These are phyloP conservation scores for Termitomyces sp. DNA, from an alignment of 768 basidiomycete species.

Conservation along the genomic window DNA sequence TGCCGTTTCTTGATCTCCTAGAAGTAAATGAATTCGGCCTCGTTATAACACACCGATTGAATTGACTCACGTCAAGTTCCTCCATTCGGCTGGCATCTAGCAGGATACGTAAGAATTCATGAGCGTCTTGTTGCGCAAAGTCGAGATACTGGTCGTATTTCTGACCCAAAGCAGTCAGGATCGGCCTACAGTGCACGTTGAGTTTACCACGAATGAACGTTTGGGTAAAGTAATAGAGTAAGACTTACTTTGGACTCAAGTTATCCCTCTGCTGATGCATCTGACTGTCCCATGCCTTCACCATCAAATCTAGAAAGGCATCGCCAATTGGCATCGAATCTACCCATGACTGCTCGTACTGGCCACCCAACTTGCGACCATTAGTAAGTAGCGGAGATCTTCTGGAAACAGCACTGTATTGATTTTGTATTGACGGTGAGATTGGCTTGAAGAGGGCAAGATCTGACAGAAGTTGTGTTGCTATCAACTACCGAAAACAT, in stretches of 20 bases:
- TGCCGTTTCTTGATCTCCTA: conserved; percentile 77
- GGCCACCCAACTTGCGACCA: conserved; percentile 49
- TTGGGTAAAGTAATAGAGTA: neutral
- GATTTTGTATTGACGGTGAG: conserved; percentile 32
- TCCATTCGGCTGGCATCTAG: conserved; percentile 94
- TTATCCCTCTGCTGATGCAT: conserved; percentile 40
- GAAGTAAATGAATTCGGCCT: neutral
- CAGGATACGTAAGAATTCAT: conserved; percentile 86
- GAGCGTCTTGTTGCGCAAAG: conserved; percentile 94
- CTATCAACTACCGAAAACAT: conserved; percentile 46
- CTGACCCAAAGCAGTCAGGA: conserved; percentile 63
- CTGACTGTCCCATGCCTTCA: conserved; percentile 61
- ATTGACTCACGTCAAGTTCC: conserved; percentile 69
- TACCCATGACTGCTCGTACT: conserved; percentile 46
- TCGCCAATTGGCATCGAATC: conserved; percentile 68
- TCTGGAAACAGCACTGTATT: conserved; percentile 33
- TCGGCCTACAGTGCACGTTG: conserved; percentile 32
- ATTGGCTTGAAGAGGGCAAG: conserved; percentile 51
- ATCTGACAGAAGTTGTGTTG: conserved; percentile 55
- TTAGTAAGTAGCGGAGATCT: conserved; percentile 69
- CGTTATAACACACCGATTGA: neutral
- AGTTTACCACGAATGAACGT: neutral
- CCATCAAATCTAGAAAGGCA: conserved; percentile 54
- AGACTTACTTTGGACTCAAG: conserved; percentile 63
- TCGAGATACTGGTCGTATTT: conserved; percentile 96